Base-by-base conservation (phyloP, 1,284 basidiomycete genomes). In the Blastosporella zonata region DNA sequence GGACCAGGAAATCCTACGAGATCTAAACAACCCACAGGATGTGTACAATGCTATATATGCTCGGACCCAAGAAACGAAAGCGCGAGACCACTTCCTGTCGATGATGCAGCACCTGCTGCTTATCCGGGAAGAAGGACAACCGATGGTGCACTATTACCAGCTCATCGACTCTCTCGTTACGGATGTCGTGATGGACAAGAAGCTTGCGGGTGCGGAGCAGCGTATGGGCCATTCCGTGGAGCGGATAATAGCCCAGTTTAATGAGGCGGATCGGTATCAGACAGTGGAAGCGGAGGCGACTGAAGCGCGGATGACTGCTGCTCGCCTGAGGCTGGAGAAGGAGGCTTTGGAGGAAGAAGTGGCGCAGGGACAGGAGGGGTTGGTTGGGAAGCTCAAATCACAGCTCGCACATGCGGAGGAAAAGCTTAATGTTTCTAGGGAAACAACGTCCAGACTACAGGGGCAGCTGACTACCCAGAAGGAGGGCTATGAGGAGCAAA, bases 81-180 rank as follows among this genome's bases (percentile, higher is more conserved):
- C 94, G 1, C 79, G 81, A 58, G 87, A 92, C 56, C 90, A 97
- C 64, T 90, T 99, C 64, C 72, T 97, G 42, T 92, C 92, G 21
- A 88, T 93, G 61, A 81, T 99, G 77, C 92, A 95, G 62, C 95
- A 98, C 68, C 66, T 99, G 48, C 72, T 98, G 29, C 79, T 99
- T 53, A 92, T 99, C 56, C 82, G 87, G 52, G 89, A 91, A 57
- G 93, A 97, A 52, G 91, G 89, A 2, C 85, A 89, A 27, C 79
- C 86, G 27, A 79, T 91, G 63, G 81, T 82, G 27, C 88, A 94
- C 59, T 92, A 95, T 68, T 97, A 91, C 67, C 93, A 94, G 68
- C 80, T 99, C 41, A 81, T 99, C 59, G 93, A 98, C 65, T 87
- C 90, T n/a, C 75, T 98, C 42, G 82, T 99, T 40, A 87, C 92